A percentile compares a stretch with the other conserved stretches of the same genome.
These are phyloP conservation scores for Hevea brasiliensis DNA, from an alignment of 345 rosid genomes.

Conservation along the genomic window DNA sequence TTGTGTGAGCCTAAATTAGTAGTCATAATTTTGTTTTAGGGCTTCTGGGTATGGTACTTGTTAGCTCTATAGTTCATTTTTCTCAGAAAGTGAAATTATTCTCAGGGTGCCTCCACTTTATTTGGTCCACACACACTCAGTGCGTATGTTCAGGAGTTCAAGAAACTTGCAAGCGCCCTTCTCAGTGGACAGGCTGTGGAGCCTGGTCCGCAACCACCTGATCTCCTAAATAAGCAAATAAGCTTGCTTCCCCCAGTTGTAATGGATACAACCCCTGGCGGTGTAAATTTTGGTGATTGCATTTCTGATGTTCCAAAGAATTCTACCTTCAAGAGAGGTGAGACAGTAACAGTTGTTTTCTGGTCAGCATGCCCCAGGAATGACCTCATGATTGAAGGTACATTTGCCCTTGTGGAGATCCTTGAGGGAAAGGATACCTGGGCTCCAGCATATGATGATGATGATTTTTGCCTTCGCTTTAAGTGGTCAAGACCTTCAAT, in stretches of 20 bases:
- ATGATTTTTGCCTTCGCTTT: conserved; percentile 85
- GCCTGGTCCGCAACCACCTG: conserved; percentile 76
- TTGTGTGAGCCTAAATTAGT: background rate
- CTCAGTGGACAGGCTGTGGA: conserved; percentile 48
- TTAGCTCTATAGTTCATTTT: background rate
- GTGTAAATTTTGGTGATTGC: conserved; percentile 76
- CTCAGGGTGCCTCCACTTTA: conserved; percentile 91
- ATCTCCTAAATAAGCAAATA: conserved; percentile 73
- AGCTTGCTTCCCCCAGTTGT: conserved; percentile 86
- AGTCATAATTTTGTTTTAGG: background rate
- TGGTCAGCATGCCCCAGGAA: conserved; percentile 98
- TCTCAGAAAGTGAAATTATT: conserved; percentile 6
- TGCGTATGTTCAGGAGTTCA: conserved; percentile 92
- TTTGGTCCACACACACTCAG: conserved; percentile 87
- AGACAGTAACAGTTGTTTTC: conserved; percentile 66
- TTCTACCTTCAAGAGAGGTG: conserved; percentile 71
- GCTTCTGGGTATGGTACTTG: background rate
- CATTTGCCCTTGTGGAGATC: conserved; percentile 80
- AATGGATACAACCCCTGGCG: conserved; percentile 72
- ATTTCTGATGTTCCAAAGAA: conserved; percentile 70
- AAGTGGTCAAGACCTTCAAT: conserved; percentile 82
- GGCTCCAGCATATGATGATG: conserved; percentile 87
- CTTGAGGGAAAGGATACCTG: conserved; percentile 67
- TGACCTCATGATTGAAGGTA: conserved; percentile 91
- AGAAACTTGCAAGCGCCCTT: conserved; percentile 71